phyloP scores from a whole-genome alignment of 257 asterid species.

The Penstemon barbatus region DNA sequence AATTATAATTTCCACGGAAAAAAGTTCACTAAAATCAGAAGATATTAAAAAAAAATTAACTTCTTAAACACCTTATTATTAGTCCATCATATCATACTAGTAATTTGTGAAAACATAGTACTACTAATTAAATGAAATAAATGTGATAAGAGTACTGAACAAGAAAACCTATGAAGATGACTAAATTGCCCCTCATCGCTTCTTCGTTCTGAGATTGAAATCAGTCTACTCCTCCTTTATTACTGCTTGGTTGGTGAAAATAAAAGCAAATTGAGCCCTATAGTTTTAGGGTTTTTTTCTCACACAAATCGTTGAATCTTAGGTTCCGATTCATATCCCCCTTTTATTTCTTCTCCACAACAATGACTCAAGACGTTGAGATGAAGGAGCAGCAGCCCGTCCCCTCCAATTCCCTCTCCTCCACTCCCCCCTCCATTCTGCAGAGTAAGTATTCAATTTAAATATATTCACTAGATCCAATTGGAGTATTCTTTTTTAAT shows the following conservation, averaged over 20 bases:
- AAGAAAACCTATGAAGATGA: constrained; percentile 4
- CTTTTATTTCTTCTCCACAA: constrained; percentile 20
- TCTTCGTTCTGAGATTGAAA: background rate
- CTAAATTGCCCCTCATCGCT: constrained; percentile 22
- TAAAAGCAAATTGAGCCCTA: constrained; percentile 14
- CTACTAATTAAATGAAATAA: no score
- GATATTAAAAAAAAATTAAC: no score
- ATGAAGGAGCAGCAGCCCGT: constrained; percentile 79
- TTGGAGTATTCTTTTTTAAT: constrained; percentile 7
- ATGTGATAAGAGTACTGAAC: background rate
- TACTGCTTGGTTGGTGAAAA: constrained; percentile 11
- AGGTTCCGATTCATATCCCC: constrained; percentile 32
- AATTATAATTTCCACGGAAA: no score
- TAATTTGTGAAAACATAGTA: no score
- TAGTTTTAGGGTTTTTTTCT: constrained; percentile 27
- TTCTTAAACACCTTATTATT: no score
- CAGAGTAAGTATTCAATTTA: constrained; percentile 42
- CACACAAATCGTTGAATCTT: constrained; percentile 30
- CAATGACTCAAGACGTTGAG: constrained; percentile 76
- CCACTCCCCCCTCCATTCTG: constrained; percentile 45
- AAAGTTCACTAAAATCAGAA: no score
- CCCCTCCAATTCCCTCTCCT: constrained; percentile 45
- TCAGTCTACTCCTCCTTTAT: background rate
- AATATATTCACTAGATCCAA: background rate
- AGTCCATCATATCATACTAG: no score